phyloP scores from a whole-genome alignment of 805 yeast genomes.

The Schwanniomyces vanrijiae region DNA sequence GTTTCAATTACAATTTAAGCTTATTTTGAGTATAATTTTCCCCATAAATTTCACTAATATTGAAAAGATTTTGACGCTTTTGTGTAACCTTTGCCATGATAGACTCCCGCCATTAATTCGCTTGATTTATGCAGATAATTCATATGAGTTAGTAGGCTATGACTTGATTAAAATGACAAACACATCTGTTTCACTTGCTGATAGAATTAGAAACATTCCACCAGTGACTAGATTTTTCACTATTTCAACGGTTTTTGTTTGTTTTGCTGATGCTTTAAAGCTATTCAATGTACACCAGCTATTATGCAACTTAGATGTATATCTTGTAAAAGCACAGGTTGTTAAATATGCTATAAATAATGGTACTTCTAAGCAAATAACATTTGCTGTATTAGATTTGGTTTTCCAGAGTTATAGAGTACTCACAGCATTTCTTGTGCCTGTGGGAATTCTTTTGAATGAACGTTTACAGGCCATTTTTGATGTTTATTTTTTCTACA shows the following conservation, averaged over 20 bases:
- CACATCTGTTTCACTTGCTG: slow-evolving; percentile 13
- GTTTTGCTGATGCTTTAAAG: slow-evolving; percentile 30
- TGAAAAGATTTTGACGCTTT: too few relatives aligned
- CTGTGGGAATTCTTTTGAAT: slow-evolving; percentile 27
- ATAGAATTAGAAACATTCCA: slow-evolving; percentile 43
- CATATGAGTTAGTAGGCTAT: too few relatives aligned
- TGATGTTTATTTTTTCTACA: slow-evolving; percentile 58
- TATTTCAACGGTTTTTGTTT: slow-evolving; percentile 45
- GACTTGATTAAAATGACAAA: neutral
- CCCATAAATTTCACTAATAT: too few relatives aligned
- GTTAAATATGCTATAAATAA: slow-evolving; percentile 1
- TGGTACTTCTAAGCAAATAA: slow-evolving; percentile 1
- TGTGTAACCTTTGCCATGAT: too few relatives aligned
- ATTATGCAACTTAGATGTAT: slow-evolving; percentile 11
- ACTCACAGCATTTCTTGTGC: slow-evolving; percentile 51
- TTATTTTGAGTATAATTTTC: too few relatives aligned
- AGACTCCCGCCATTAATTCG: too few relatives aligned
- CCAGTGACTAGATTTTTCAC: slow-evolving; percentile 62
- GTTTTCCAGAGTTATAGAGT: slow-evolving; percentile 46
- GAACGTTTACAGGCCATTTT: slow-evolving; percentile 31
- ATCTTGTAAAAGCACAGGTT: slow-evolving; percentile 8
- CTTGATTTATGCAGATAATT: too few relatives aligned
- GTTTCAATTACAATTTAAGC: too few relatives aligned
- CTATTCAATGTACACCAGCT: slow-evolving; percentile 14
- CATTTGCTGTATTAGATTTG: slow-evolving; percentile 8